These are phyloP conservation scores for Rubroboletus pulcherrimus DNA, from an alignment of 768 basidiomycete genomes.

Conservation along the genomic window DNA sequence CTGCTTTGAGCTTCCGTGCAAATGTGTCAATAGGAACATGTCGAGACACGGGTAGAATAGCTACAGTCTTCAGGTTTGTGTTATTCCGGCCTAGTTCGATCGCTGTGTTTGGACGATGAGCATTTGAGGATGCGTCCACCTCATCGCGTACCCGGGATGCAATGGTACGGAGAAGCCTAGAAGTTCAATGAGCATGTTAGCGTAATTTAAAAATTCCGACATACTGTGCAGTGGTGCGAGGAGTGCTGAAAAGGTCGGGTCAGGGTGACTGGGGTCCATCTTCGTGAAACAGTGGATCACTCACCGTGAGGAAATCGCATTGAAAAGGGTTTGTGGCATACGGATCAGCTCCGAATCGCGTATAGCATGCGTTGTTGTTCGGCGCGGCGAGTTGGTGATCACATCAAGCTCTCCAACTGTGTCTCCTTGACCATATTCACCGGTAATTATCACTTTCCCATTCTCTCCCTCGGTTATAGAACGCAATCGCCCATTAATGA, in stretches of 20 bases:
- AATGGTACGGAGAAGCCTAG: conserved; percentile 78
- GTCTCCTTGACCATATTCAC: conserved; percentile 96
- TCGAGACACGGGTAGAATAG: conserved; percentile 82
- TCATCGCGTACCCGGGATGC: conserved; percentile 88
- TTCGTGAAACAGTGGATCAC: conserved; percentile 11
- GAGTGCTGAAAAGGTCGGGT: conserved; percentile 49
- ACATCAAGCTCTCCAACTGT: conserved; percentile 97
- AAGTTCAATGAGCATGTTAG: neutral
- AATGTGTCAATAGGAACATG: conserved; percentile 89
- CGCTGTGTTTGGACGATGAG: conserved; percentile 47
- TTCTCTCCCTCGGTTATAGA: conserved; percentile 78
- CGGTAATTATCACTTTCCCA: conserved; percentile 76
- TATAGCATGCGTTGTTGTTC: conserved; percentile 94
- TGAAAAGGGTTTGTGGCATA: conserved; percentile 97
- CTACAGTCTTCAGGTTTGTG: conserved; percentile 89
- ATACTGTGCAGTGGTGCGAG: conserved; percentile 81
- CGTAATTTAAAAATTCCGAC: conserved; percentile 14
- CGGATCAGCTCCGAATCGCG: conserved; percentile 96
- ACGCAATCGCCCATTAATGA: conserved; percentile 93
- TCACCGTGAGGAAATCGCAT: conserved; percentile 87
- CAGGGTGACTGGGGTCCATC: neutral
- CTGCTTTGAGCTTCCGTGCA: conserved; percentile 81
- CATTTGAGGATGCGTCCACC: conserved; percentile 57
- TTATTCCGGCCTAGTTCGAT: conserved; percentile 74
- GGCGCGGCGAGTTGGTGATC: conserved; percentile 83